Conservation (phyloP, 169 alveolate species). For the Eimeria acervulina region DNA sequence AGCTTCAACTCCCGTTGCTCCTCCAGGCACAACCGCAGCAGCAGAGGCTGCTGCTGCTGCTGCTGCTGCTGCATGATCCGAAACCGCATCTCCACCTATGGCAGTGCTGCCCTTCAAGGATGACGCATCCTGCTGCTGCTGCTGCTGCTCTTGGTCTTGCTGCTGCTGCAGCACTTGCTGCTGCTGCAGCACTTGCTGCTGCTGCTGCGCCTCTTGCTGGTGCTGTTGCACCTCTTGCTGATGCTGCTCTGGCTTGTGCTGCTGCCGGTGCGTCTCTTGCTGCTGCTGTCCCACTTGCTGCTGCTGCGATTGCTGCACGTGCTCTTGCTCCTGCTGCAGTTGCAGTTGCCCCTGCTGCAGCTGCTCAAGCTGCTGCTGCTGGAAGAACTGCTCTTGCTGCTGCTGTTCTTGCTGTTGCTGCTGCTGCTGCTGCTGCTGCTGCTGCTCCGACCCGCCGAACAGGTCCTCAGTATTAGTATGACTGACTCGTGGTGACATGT, state of each 20-base stretch:
- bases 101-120: too few relatives aligned
- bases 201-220: background rate
- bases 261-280: background rate
- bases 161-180: too few relatives aligned
- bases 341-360: too few relatives aligned
- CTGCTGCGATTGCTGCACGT: background rate
- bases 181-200: background rate
- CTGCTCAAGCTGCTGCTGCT: too few relatives aligned
- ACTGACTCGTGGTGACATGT: background rate
- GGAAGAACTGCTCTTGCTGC: background rate
- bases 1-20: too few relatives aligned
- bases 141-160: too few relatives aligned
- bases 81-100: background rate
- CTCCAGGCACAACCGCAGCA: too few relatives aligned
- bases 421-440: conserved; percentile 24
- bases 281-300: background rate
- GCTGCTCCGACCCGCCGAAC: background rate
- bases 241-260: background rate
- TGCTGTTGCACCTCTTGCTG: too few relatives aligned
- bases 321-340: too few relatives aligned
- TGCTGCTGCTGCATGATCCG: too few relatives aligned
- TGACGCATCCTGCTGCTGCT: too few relatives aligned
- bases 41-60: background rate
- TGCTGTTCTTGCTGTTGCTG: conserved; percentile 17
- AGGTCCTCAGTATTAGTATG: background rate